Evolutionary conservation across 306 rosid species (phyloP), one percentile per base, ranked within the genome.

Genomic region (Clitoria ternatea): DNA sequence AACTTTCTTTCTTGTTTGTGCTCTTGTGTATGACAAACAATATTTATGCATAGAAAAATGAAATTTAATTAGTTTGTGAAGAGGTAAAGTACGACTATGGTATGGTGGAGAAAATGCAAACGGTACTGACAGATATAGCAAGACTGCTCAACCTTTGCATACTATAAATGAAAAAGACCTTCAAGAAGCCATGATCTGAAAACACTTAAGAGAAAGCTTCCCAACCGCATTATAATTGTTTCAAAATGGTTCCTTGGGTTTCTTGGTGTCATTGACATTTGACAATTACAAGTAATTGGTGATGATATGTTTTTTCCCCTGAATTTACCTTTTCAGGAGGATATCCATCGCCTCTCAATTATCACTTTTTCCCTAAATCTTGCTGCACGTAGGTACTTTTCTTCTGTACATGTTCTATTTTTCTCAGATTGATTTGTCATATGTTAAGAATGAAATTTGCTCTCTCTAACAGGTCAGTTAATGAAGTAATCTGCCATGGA

Each of bases 401-500:
- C 82, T 50, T 82, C 30, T 61, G 73, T 89, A 23, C 32, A 61
- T 68, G 50, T 48, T 70, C 23, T 64, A 5, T 12, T 15, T 43
- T 71, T 35, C 15, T 50, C 13, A 6, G 56, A 69, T 59, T 61
- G 33, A 66, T 22, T 61, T 9, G 36, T 24, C 59, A 42, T 72
- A 71, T 72, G 61, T 70, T 37, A 61, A 47, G 30, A 56, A 53
- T 36, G 47, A 56, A 70, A 29, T 17, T 11, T 26, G 52, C 49
- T 61, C 63, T 49, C 72, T 74, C 61, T 73, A 70, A 61, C 95
- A 92, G 97, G 75, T 92, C 97, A 14, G 91, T 92, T 26, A 92
- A 92, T 68, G 98, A 92, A 92, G 92, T 92, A 54, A 85, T 92
- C 85, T 92, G 98, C 79, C 98, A 92, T 80, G 98, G 98, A 69